phyloP scores from a whole-genome alignment of 1,284 basidiomycete genomes.

The Rhodofomes roseus region DNA sequence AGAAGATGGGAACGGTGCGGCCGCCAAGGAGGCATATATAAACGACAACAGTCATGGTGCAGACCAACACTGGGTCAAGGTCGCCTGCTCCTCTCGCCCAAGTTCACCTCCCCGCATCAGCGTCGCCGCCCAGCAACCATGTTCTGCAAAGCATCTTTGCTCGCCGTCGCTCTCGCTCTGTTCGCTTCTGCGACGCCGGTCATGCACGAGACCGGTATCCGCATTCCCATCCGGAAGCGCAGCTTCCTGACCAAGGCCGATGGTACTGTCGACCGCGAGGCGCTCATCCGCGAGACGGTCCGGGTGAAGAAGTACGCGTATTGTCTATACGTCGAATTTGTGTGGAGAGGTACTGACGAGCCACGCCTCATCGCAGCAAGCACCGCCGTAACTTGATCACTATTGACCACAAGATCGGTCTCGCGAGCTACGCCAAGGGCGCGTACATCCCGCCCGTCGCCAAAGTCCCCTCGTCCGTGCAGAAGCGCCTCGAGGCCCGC shows the following conservation, averaged over 20 bases:
- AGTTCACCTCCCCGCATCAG: neutral
- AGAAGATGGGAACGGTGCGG: neutral
- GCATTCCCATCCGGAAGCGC: constrained; percentile 21
- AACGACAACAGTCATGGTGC: neutral
- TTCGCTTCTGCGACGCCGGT: constrained; percentile 18
- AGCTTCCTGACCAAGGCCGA: constrained; percentile 16
- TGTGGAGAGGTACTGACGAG: neutral
- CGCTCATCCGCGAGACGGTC: constrained; percentile 14
- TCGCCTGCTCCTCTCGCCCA: neutral
- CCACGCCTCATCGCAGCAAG: constrained; percentile 12
- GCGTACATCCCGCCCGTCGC: constrained; percentile 10
- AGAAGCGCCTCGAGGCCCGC: constrained; percentile 10
- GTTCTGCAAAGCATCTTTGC: constrained; percentile 22
- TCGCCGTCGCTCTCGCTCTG: constrained; percentile 19
- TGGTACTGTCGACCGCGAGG: constrained; percentile 21
- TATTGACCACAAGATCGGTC: constrained; percentile 20
- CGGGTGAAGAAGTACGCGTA: constrained; percentile 16
- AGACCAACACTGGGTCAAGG: constrained; percentile 2
- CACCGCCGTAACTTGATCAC: constrained; percentile 19
- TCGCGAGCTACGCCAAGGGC: constrained; percentile 8
- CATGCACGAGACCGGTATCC: constrained; percentile 9
- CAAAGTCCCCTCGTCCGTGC: constrained; percentile 4
- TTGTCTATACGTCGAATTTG: neutral
- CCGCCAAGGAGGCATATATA: neutral
- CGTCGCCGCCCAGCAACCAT: constrained; percentile 8